These are phyloP conservation scores for Metschnikowia proteae DNA, from an alignment of 805 yeast species.

Conservation along the genomic window DNA sequence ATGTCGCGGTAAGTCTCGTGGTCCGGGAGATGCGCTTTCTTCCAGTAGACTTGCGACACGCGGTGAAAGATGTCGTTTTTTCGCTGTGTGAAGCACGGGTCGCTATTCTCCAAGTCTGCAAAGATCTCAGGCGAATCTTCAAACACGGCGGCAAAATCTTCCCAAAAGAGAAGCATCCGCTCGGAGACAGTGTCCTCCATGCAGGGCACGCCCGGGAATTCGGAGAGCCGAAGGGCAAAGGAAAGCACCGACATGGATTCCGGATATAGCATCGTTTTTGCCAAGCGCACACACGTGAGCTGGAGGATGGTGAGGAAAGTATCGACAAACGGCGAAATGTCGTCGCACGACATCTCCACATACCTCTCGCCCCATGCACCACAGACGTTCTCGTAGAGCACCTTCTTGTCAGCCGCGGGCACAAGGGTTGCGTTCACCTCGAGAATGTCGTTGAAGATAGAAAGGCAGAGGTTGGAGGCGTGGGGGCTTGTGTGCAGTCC, in stretches of 20 bases:
- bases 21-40: slow-evolving; percentile 51
- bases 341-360: slow-evolving; percentile 28
- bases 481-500: slow-evolving; percentile 9
- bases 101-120: slow-evolving; percentile 14
- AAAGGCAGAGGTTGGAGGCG: slow-evolving; percentile 4
- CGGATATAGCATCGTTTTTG: slow-evolving; percentile 36
- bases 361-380: slow-evolving; percentile 44
- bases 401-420: slow-evolving; percentile 25
- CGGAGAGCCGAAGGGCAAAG: slow-evolving; percentile 50
- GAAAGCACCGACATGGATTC: slow-evolving; percentile 41
- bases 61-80: slow-evolving; percentile 42
- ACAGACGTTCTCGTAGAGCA: slow-evolving; percentile 36
- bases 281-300: slow-evolving; percentile 41
- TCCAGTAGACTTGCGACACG: slow-evolving; percentile 64
- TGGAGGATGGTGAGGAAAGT: slow-evolving; percentile 46
- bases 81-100: slow-evolving; percentile 13
- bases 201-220: slow-evolving; percentile 54
- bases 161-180: slow-evolving; percentile 64
- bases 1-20: slow-evolving; percentile 26
- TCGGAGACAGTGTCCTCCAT: slow-evolving; percentile 53
- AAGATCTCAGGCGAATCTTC: slow-evolving; percentile 16
- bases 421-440: slow-evolving; percentile 46
- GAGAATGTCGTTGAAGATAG: slow-evolving; percentile 40
- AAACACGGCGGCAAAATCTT: slow-evolving; percentile 56
- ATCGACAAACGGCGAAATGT: slow-evolving; percentile 31